Base-by-base conservation (phyloP, 352 stramenopile genomes). In the Phytopythium sindhum region DNA sequence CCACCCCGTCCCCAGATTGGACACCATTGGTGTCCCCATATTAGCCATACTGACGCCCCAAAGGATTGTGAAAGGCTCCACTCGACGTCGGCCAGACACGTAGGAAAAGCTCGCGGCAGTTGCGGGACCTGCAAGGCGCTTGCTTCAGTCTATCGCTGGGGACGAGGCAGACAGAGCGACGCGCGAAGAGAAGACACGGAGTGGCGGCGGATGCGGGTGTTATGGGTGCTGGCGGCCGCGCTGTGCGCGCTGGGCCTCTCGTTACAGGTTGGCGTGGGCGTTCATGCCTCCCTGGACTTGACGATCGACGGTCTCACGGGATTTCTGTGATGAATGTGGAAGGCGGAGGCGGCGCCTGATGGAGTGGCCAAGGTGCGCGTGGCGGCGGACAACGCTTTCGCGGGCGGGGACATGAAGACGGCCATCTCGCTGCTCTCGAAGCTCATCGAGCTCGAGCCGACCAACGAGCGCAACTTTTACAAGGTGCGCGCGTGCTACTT, bases 381-480 rank as follows among this genome's bases (percentile, higher is more conserved):
- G 11, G 85, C 82, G 23, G 85, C 81, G 9, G 82, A 93, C 57
- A 93, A 93, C 56, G 81, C 85, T 39, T 91, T 93, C 57, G 82
- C 81, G 2, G 77, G 72, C n/a, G 82, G 85, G 31, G 81, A 93
- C 56, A 89, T 90, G 76, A 91, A 91, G 65, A 72, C 59, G 60
- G 83, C 85, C 41, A 90, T 92, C 57, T 80, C 80, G 61, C 73
- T 94, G 42, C 72, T 90, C 21, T 89, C 85, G 42, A 91, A 90
- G 72, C 70, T 92, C 33, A 92, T 94, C 55, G 81, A 92, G 62
- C 57, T 92, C 28, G 85, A 94, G 55, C 83, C 85, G 11, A 77
- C 45, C 57, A 92, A 92, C 65, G 85, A 94, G 63, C 81, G 84
- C 63, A 88, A 92, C 65, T 90, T 90, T 50, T 94, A 92, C 81